A percentile compares a stretch with the other conserved stretches of the same genome.
Conservation (phyloP, 2,329 filamentous ascomycete genomes). For the Aspergillus jensenii region DNA sequence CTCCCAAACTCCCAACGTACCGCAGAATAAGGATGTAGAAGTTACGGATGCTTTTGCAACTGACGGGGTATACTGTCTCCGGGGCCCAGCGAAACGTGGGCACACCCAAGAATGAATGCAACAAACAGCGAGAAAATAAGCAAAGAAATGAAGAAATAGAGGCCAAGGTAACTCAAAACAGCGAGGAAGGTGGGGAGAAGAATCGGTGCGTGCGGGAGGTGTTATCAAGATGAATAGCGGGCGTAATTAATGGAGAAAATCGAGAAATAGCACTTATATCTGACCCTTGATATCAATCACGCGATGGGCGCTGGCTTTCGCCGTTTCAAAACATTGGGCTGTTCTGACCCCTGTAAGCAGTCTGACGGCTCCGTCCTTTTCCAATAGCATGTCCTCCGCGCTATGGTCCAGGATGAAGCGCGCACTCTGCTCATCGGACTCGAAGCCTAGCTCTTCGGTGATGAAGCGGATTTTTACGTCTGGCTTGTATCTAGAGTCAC, state of each 20-base stretch:
- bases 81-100: neutral
- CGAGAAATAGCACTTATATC: constrained; percentile 51
- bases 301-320: constrained; percentile 72
- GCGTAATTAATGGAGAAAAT: constrained; percentile 10
- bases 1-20: constrained; percentile 2
- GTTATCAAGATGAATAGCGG: neutral
- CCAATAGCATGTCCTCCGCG: constrained; percentile 73
- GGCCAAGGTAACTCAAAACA: neutral
- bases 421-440: constrained; percentile 84
- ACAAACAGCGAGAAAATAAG: neutral
- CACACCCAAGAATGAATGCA: neutral
- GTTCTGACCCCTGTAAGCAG: constrained; percentile 75
- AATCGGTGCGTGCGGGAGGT: neutral
- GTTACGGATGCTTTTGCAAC: constrained; percentile 11
- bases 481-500: constrained; percentile 74
- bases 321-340: constrained; percentile 68
- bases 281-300: constrained; percentile 97
- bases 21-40: neutral
- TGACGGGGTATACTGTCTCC: constrained; percentile 14
- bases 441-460: constrained; percentile 93
- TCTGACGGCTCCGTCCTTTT: constrained; percentile 70
- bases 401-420: constrained; percentile 85
- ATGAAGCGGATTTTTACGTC: constrained; percentile 87
- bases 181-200: neutral
- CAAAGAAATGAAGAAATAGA: neutral